phyloP scores from a whole-genome alignment of 73 alveolate species.

The Paramecium pentaurelia region DNA sequence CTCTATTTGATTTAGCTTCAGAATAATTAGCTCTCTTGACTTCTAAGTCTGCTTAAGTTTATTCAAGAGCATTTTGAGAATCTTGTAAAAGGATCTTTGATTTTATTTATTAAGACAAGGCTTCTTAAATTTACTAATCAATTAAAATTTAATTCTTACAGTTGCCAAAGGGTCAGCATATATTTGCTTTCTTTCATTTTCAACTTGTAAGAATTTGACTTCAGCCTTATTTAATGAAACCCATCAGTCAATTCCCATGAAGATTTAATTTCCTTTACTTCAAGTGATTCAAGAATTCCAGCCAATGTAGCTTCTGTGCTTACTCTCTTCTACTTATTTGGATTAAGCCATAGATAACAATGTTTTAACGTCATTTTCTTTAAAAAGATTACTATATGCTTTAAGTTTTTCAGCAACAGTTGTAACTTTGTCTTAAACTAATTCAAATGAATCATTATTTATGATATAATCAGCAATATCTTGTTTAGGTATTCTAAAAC shows the following conservation, averaged over 20 bases:
- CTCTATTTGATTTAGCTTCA: slow-evolving; percentile 5
- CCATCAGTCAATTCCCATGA: slow-evolving; percentile 52
- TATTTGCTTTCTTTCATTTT: neutral
- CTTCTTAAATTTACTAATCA: neutral
- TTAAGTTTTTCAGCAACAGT: no score
- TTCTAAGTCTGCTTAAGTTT: neutral
- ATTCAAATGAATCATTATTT: no score
- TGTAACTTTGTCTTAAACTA: no score
- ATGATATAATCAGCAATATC: no score
- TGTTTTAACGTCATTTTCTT: no score
- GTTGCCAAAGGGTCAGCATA: neutral
- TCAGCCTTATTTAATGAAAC: slow-evolving; percentile 26
- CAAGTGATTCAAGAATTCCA: neutral
- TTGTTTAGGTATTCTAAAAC: no score
- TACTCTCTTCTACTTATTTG: no score
- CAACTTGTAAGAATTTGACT: neutral
- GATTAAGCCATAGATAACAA: no score
- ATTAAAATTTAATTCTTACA: neutral
- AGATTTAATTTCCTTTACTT: neutral
- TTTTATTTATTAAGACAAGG: neutral
- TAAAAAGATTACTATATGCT: no score
- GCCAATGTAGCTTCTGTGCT: neutral
- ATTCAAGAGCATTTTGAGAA: neutral
- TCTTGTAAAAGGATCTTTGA: no score
- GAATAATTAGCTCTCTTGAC: neutral